These are phyloP conservation scores for Incumbomyces delicatus DNA, from an alignment of 2,329 filamentous ascomycete species.

Conservation along the genomic window DNA sequence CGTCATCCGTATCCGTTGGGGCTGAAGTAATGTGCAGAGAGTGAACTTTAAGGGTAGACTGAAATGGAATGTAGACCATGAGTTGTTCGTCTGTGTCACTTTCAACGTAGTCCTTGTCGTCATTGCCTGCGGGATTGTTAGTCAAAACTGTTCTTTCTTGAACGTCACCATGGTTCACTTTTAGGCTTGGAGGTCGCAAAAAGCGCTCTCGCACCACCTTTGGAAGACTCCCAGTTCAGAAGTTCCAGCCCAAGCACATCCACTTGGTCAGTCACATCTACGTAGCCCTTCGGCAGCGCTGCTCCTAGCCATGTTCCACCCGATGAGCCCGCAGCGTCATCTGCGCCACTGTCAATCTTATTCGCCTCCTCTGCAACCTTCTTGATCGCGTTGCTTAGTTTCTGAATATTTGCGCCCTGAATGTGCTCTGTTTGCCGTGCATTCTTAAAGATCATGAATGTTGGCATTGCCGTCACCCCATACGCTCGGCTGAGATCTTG, in stretches of 20 bases:
- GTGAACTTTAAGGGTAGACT: constrained; percentile 79
- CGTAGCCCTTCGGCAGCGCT: constrained; percentile 67
- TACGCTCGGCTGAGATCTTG: constrained; percentile 65
- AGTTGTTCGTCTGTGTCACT: constrained; percentile 96
- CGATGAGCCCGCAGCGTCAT: constrained; percentile 31
- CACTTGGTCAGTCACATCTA: constrained; percentile 71
- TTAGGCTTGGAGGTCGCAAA: constrained; percentile 60
- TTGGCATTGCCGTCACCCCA: constrained; percentile 68
- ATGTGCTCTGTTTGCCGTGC: constrained; percentile 59
- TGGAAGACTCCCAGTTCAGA: constrained; percentile 72
- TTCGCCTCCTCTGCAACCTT: constrained; percentile 59
- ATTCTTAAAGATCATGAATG: constrained; percentile 81
- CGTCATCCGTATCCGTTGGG: constrained; percentile 45
- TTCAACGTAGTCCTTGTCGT: constrained; percentile 74
- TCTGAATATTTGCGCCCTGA: constrained; percentile 61
- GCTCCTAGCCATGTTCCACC: constrained; percentile 60
- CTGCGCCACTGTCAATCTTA: constrained; percentile 31
- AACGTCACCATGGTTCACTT: constrained; percentile 38
- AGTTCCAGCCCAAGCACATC: constrained; percentile 74
- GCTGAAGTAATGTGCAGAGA: constrained; percentile 77
- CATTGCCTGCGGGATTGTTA: constrained; percentile 41
- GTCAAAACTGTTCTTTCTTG: constrained; percentile 53
- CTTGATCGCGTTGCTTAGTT: constrained; percentile 61
- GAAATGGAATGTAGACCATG: constrained; percentile 85
- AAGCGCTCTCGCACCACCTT: constrained; percentile 61